Percentiles rank a stretch among this genome's conserved stretches.
phyloP scores from a whole-genome alignment of 1,284 basidiomycete species.

The Singerocomus inundabilis region DNA sequence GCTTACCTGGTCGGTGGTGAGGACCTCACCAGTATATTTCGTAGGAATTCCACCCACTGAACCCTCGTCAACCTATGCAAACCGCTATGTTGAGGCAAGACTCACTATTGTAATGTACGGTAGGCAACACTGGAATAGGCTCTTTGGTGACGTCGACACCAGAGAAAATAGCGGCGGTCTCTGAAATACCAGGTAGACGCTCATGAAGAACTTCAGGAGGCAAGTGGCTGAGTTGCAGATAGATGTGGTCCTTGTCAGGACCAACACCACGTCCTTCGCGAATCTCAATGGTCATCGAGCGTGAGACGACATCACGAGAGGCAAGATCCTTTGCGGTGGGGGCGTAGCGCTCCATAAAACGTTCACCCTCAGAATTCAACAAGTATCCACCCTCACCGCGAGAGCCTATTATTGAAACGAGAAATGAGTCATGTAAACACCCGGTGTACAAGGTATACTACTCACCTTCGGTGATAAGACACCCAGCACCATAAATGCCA shows the following conservation, averaged over 20 bases:
- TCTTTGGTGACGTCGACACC: conserved; percentile 99
- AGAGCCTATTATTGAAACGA: conserved; percentile 59
- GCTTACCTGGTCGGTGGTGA: conserved; percentile 72
- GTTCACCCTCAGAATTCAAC: conserved; percentile 98
- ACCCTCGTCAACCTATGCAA: conserved; percentile 19
- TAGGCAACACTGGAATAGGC: conserved; percentile 95
- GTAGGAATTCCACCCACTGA: conserved; percentile 99
- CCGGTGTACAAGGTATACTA: neutral
- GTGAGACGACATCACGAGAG: conserved; percentile 98
- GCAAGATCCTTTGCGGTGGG: conserved; percentile 99
- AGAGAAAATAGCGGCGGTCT: conserved; percentile 98
- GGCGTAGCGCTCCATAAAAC: conserved; percentile 99
- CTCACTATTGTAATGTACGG: conserved; percentile 95
- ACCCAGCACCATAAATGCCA: conserved; percentile 99
- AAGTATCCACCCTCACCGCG: conserved; percentile 99
- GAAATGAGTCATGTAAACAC: conserved; percentile 1
- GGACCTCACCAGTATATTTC: conserved; percentile 95
- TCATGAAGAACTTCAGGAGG: conserved; percentile 96
- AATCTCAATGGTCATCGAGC: conserved; percentile 99
- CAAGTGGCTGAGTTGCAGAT: conserved; percentile 95
- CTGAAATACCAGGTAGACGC: conserved; percentile 98
- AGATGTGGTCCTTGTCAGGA: conserved; percentile 97
- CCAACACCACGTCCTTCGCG: conserved; percentile 99
- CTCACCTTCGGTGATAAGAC: conserved; percentile 95
- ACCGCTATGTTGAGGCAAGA: neutral